Evolutionary conservation across 495 filamentous ascomycete species (phyloP).

Genomic region (Podospora didyma): DNA sequence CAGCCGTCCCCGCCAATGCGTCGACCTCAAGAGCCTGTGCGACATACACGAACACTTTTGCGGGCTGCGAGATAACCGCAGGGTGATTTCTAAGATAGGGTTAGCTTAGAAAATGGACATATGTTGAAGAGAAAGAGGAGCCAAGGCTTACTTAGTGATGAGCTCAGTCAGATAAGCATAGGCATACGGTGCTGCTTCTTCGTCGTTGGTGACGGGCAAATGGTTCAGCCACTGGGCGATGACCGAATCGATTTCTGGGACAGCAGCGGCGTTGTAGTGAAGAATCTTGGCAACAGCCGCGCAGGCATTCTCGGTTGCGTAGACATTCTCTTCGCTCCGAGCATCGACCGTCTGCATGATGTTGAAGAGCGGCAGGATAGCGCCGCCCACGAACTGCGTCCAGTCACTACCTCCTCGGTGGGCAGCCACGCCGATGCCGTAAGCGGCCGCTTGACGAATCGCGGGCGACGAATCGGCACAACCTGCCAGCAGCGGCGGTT

Average conservation of each 20-base stretch:
- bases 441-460: conserved; percentile 93
- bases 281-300: conserved; percentile 96
- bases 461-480: conserved; percentile 80
- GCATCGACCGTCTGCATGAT: conserved; percentile 75
- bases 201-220: conserved; percentile 88
- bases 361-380: conserved; percentile 77
- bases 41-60: conserved; percentile 76
- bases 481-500: conserved; percentile 77
- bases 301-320: conserved; percentile 93
- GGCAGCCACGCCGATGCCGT: conserved; percentile 93
- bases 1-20: conserved; percentile 79
- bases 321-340: conserved; percentile 88
- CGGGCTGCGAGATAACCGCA: conserved; percentile 67
- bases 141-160: conserved; percentile 80
- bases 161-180: conserved; percentile 88
- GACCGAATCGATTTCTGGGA: conserved; percentile 68
- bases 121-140: neutral
- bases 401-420: conserved; percentile 84
- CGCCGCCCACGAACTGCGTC: conserved; percentile 75
- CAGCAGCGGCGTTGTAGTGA: conserved; percentile 75
- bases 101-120: neutral
- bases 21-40: conserved; percentile 85
- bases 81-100: conserved; percentile 71
- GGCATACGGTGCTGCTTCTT: conserved; percentile 95
- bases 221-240: conserved; percentile 81